phyloP scores from a whole-genome alignment of 192 early-diverging fungal genomes.

The Gorgonomyces haynaldii region DNA sequence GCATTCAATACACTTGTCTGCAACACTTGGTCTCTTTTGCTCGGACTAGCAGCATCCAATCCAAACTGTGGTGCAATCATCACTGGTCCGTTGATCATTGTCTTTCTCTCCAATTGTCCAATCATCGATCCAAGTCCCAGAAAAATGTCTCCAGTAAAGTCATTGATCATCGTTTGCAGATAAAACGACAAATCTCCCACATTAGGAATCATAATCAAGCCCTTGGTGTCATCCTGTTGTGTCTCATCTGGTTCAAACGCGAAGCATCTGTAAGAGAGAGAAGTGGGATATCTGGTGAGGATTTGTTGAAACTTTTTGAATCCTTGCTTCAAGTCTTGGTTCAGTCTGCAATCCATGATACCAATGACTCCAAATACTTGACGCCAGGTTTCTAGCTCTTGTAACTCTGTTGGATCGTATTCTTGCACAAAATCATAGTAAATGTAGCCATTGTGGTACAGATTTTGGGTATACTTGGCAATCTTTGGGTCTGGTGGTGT shows the following conservation, averaged over 20 bases:
- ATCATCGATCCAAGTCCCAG: conserved; percentile 53
- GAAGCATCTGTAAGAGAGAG: conserved; percentile 61
- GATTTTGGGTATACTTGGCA: conserved; percentile 21
- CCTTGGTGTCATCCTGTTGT: conserved; percentile 61
- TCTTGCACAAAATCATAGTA: conserved; percentile 61
- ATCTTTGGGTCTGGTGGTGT: conserved; percentile 41
- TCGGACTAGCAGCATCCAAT: conserved; percentile 3
- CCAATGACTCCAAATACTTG: conserved; percentile 59
- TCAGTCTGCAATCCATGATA: conserved; percentile 48
- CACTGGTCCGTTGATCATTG: conserved; percentile 41
- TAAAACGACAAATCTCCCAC: conserved; percentile 69
- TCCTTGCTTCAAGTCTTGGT: conserved; percentile 45
- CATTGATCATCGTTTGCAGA: conserved; percentile 63
- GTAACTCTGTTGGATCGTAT: conserved; percentile 61
- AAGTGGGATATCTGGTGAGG: conserved; percentile 49
- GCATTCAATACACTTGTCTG: conserved; percentile 10
- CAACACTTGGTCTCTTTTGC: background rate
- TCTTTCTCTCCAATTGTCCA: conserved; percentile 42
- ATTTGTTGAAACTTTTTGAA: conserved; percentile 47
- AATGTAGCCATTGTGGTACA: conserved; percentile 48
- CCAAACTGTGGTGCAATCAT: conserved; percentile 8
- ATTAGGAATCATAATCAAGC: conserved; percentile 67
- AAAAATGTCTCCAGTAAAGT: conserved; percentile 63
- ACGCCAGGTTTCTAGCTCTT: conserved; percentile 63
- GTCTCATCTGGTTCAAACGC: conserved; percentile 70